Base-by-base conservation (phyloP, 1,284 basidiomycete genomes). In the Ganoderma sinense region DNA sequence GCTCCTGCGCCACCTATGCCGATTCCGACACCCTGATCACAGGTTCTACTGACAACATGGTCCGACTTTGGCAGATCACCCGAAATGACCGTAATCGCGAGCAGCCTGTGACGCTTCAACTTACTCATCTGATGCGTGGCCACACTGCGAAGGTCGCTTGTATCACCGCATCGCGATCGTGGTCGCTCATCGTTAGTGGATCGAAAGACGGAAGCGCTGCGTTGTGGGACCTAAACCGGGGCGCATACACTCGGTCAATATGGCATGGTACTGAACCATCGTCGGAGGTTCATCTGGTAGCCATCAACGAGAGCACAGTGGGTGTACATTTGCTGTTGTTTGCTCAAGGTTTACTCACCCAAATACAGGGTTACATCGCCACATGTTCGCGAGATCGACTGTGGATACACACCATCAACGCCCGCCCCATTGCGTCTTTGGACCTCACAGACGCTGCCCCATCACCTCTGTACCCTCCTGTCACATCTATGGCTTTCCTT, bases 191-290 rank as follows among this genome's bases (percentile, higher is more conserved):
- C 18, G 89, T 97, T 59, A 97, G 94, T 71, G 96, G 96, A 7
- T 94, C 94, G 7, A 87, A 88, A 70, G 96, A 98, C 75, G 93
- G 94, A 1, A 94, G 91, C 69, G 95, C 93, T 0, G 92, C 93
- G 18, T 75, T 98, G 8, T 99, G 97, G 97, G 97, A 98, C 78
- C 85, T 96, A 66, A 98, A 98, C 77, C 86, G 91, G 51, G 90
- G 93, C 18, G 82, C 89, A 0, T 96, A 96, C 74, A 88, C 93
- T 16, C 83, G 91, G 65, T 92, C 92, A 0, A 90, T 96, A 43
- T 89, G 89, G 86, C 92, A 95, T 67, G 87, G 85, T 13, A 74
- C 80, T 1, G 80, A 81, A 6, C 82, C 85, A 48, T 70, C 80
- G 2, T 78, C 83, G 26, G 84, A 88, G 0, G 89, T 98, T 4